Evolutionary conservation across 805 yeast genomes (phyloP), one percentile per base, ranked within the genome.

Genomic region (Isabelozyma rhagii): DNA sequence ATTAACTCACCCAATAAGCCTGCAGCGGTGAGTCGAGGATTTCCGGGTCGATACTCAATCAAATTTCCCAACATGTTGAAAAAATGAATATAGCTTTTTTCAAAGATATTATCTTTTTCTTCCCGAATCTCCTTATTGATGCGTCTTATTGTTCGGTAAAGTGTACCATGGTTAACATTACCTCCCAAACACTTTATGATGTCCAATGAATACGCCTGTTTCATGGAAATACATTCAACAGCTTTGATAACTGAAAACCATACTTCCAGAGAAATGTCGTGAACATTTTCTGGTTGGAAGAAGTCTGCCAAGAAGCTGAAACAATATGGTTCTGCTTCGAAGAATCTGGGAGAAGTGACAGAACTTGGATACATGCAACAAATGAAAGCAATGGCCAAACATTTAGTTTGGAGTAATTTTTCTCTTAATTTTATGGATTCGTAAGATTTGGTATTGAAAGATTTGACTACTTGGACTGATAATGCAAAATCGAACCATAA

Each of bases 131-230:
- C 68, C 50, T 82, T 81, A 48, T 81, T 72, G n/a, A 89, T 80
- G 41, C 75, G 74, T 49, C 92, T 79, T 28, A 91, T 63, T 29
- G 85, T 79, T 59, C 88, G 91, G 69, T 87, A 88, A 39, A 92
- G 61, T 10, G 83, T 68, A 1, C 97, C 97, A 66, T 92, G 97
- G 52, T 84, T 83, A 39, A 92, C 90, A 62, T 89, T 89, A 8
- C 94, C 97, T 17, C 94, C 89, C 54, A 91, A 65, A 10, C 88
- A 83, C 50, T 90, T 77, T 47, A 91, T 75, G 18, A 92, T 75
- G 55, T 91, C 97, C 45, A 85, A 75, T 14, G 92, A 85, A 81
- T 91, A 86, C 4, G 78, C 77, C 44, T 82, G 82, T 58, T 82
- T 83, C 17, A 79, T 71, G 1, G 96, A 79, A 31, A 89, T 81